phyloP scores from a whole-genome alignment of 257 asterid species.

The Solanum verrucosum region DNA sequence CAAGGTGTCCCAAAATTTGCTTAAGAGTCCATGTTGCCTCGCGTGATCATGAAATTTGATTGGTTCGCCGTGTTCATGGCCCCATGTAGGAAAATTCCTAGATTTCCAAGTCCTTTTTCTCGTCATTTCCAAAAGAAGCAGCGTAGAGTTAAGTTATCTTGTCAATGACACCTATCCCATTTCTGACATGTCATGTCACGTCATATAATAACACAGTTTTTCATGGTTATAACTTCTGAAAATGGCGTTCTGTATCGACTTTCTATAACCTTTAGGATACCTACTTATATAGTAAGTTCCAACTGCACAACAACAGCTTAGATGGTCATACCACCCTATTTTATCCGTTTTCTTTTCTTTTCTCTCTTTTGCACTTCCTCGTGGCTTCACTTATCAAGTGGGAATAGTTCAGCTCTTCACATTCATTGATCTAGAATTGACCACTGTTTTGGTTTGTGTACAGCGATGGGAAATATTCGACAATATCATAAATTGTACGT shows the following conservation, averaged over 20 bases:
- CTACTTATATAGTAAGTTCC: not conserved
- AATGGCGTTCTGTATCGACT: not conserved
- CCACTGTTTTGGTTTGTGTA: not conserved
- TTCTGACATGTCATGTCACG: not conserved
- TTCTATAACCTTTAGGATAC: not conserved
- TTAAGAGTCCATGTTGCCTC: not conserved
- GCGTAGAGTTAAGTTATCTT: not conserved
- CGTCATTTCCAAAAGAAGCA: not conserved
- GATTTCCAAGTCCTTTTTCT: not conserved
- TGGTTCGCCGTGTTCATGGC: not conserved
- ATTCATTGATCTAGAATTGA: not conserved
- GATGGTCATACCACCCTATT: not conserved
- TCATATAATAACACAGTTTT: not conserved
- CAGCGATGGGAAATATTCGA: not conserved
- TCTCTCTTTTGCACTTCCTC: not conserved
- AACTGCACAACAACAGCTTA: not conserved
- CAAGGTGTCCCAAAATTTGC: not conserved
- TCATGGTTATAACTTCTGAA: not conserved
- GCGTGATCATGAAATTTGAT: not conserved
- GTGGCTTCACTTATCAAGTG: not conserved
- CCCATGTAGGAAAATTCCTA: not conserved
- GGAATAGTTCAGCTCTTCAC: not conserved
- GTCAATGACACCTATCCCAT: not conserved
- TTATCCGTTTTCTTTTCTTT: not conserved
- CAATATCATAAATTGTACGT: not conserved